Percentiles rank a stretch among this genome's conserved stretches.
phyloP scores from a whole-genome alignment of 2,329 filamentous ascomycete species.

The Paraconiothyrium sp. region DNA sequence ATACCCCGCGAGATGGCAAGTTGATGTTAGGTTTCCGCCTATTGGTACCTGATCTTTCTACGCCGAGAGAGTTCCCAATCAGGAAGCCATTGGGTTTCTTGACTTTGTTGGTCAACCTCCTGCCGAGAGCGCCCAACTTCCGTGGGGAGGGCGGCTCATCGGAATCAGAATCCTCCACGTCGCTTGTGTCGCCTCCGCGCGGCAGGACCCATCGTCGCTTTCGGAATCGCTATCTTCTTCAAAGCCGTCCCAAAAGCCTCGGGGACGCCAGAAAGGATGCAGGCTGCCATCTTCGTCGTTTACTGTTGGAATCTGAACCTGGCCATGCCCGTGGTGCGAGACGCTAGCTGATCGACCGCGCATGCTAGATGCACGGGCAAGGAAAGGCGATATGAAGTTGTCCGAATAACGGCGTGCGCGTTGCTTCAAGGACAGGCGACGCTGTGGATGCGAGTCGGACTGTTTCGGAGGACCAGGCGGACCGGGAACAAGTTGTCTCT shows the following conservation, averaged over 20 bases:
- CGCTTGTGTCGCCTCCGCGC: conserved; percentile 57
- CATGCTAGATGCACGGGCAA: conserved; percentile 42
- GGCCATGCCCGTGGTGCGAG: conserved; percentile 30
- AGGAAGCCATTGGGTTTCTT: conserved; percentile 57
- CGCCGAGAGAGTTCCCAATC: conserved; percentile 65
- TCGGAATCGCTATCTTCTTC: conserved; percentile 53
- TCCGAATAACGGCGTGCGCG: conserved; percentile 58
- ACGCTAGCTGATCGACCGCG: conserved; percentile 35
- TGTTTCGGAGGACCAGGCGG: conserved; percentile 38
- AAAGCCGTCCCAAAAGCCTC: conserved; percentile 70
- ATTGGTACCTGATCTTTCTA: conserved; percentile 57
- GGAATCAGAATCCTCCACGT: conserved; percentile 42
- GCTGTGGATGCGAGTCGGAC: conserved; percentile 47
- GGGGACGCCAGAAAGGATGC: conserved; percentile 71
- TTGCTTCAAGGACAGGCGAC: conserved; percentile 54
- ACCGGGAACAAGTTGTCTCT: conserved; percentile 46
- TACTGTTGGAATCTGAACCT: conserved; percentile 39
- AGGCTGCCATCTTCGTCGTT: conserved; percentile 57
- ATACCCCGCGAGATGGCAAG: conserved; percentile 30
- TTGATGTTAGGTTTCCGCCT: conserved; percentile 40
- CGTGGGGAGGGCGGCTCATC: conserved; percentile 26
- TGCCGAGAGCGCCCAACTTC: conserved; percentile 34
- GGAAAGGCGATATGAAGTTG: conserved; percentile 53
- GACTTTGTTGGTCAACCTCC: conserved; percentile 50
- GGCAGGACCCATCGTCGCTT: conserved; percentile 52